These are phyloP conservation scores for Quercus lobata DNA, from an alignment of 331 rosid species.

Conservation along the genomic window DNA sequence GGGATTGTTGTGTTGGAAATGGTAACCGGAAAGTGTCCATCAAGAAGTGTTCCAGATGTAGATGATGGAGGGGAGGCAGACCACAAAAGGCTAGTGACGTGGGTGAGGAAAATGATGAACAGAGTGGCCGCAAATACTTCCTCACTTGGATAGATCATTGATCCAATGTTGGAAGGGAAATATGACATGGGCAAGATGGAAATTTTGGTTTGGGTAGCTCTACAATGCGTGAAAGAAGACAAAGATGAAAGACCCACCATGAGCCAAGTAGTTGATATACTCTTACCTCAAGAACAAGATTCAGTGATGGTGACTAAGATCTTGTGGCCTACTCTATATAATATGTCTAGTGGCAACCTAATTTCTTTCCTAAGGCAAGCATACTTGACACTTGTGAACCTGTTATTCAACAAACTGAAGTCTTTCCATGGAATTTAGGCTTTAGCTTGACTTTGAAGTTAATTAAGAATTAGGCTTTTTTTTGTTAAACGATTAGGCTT, in stretches of 20 bases:
- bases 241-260: conserved; percentile 25
- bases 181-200: neutral
- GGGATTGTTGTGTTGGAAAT: conserved; percentile 34
- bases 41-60: neutral
- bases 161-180: neutral
- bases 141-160: neutral
- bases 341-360: too few relatives aligned
- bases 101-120: conserved; percentile 1
- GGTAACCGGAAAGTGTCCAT: neutral
- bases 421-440: too few relatives aligned
- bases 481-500: too few relatives aligned
- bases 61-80: neutral
- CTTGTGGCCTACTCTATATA: too few relatives aligned
- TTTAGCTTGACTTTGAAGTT: too few relatives aligned
- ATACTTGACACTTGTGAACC: too few relatives aligned
- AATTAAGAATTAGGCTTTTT: too few relatives aligned
- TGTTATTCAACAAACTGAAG: too few relatives aligned
- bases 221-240: conserved; percentile 16
- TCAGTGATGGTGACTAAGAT: neutral
- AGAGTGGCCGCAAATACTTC: neutral
- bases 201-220: conserved; percentile 8
- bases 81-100: neutral
- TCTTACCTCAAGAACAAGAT: neutral
- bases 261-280: conserved; percentile 25
- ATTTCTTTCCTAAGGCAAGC: too few relatives aligned